Conservation (phyloP, 2,329 filamentous ascomycete species). For the Microsporum audouinii region DNA sequence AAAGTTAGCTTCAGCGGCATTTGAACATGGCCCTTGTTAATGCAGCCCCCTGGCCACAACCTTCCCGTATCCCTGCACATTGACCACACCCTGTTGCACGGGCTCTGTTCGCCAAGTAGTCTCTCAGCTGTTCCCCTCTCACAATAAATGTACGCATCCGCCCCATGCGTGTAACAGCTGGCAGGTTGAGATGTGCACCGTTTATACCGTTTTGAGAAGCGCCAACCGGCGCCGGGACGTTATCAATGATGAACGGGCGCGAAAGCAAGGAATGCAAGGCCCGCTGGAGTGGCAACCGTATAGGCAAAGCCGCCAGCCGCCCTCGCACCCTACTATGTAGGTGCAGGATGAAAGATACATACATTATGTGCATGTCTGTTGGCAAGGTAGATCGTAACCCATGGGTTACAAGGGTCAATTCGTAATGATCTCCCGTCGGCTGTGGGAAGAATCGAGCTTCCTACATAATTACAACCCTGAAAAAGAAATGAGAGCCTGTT, state of each 20-base stretch:
- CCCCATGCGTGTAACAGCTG: not conserved
- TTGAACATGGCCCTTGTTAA: not conserved
- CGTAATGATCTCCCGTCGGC: slow-evolving; percentile 2
- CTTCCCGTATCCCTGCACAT: not conserved
- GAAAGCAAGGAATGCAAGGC: not conserved
- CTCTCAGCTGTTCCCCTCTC: not conserved
- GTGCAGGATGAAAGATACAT: not conserved
- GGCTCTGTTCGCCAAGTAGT: not conserved
- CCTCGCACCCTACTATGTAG: not conserved
- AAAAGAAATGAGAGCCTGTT: slow-evolving; percentile 7
- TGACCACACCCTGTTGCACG: slow-evolving; percentile 3
- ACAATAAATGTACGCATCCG: not conserved
- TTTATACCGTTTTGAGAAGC: too few species aligned
- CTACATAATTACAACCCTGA: not conserved
- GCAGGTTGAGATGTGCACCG: not conserved
- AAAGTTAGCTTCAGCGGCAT: not conserved
- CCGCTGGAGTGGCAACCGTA: not conserved
- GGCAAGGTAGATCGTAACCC: not conserved
- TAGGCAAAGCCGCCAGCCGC: not conserved
- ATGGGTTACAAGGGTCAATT: not conserved
- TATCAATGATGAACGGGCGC: not conserved
- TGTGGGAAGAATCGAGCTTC: not conserved
- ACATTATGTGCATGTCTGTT: not conserved
- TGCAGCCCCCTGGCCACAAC: slow-evolving; percentile 4
- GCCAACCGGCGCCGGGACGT: not conserved